These are phyloP conservation scores for Xylogone sp. DNA, from an alignment of 2,329 filamentous ascomycete genomes.

Conservation along the genomic window DNA sequence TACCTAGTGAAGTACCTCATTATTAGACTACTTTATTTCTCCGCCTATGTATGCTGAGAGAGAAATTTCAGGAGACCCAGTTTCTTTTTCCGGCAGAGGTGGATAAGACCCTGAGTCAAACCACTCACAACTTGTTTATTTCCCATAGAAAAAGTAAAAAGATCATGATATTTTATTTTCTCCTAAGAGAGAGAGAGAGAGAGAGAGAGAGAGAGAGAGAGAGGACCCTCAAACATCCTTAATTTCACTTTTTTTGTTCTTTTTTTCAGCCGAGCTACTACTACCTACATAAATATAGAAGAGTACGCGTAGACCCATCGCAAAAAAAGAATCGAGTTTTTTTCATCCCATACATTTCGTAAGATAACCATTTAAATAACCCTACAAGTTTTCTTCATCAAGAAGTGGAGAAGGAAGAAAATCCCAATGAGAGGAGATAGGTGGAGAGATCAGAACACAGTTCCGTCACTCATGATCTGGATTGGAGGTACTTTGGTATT, in stretches of 20 bases:
- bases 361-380: background rate
- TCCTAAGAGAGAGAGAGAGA: no score
- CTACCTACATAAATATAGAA: background rate
- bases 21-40: no score
- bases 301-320: background rate
- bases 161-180: no score
- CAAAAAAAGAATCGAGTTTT: no score
- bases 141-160: no score
- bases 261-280: background rate
- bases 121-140: no score
- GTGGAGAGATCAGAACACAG: constrained; percentile 72
- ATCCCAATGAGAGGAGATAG: background rate
- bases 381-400: background rate
- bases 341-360: background rate
- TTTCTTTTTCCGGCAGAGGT: no score
- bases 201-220: no score
- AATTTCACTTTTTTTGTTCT: background rate
- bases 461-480: constrained; percentile 93
- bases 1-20: no score
- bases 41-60: no score
- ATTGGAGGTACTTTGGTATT: constrained; percentile 95
- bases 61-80: no score
- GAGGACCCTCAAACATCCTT: background rate
- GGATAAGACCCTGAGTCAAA: no score
- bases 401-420: background rate